Conservation (phyloP, 2,329 filamentous ascomycete genomes). For the Rutstroemia sp. region DNA sequence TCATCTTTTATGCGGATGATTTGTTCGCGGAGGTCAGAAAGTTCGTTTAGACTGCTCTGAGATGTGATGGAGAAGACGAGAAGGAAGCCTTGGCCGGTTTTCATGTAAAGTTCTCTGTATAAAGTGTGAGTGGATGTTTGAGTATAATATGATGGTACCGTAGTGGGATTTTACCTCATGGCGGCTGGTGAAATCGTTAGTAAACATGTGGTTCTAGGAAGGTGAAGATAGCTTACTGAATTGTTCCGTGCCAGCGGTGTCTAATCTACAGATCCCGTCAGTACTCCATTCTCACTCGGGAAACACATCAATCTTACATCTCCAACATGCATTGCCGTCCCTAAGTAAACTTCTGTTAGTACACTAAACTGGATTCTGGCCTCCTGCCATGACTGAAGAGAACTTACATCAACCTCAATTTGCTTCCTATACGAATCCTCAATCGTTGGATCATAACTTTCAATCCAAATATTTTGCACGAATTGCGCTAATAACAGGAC, state of each 20-base stretch:
- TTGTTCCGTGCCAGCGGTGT: conserved; percentile 69
- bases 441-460: conserved; percentile 57
- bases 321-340: conserved; percentile 66
- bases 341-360: conserved; percentile 31
- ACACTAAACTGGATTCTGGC: neutral
- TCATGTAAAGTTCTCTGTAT: conserved; percentile 64
- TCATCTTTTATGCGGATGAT: conserved; percentile 69
- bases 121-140: neutral
- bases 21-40: conserved; percentile 64
- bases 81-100: conserved; percentile 67
- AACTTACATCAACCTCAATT: conserved; percentile 60
- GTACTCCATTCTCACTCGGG: conserved; percentile 2
- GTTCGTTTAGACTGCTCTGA: conserved; percentile 58
- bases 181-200: conserved; percentile 35
- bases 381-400: neutral
- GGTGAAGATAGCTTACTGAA: conserved; percentile 55
- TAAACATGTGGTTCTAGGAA: conserved; percentile 15
- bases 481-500: conserved; percentile 51
- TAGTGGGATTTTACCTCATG: conserved; percentile 41
- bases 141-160: neutral
- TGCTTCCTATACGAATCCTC: conserved; percentile 55
- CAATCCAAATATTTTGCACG: conserved; percentile 70
- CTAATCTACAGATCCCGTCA: conserved; percentile 40
- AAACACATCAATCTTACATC: conserved; percentile 42
- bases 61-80: conserved; percentile 70